phyloP scores from a whole-genome alignment of 148 eudicot genomes.

The Heliosperma pusillum region DNA sequence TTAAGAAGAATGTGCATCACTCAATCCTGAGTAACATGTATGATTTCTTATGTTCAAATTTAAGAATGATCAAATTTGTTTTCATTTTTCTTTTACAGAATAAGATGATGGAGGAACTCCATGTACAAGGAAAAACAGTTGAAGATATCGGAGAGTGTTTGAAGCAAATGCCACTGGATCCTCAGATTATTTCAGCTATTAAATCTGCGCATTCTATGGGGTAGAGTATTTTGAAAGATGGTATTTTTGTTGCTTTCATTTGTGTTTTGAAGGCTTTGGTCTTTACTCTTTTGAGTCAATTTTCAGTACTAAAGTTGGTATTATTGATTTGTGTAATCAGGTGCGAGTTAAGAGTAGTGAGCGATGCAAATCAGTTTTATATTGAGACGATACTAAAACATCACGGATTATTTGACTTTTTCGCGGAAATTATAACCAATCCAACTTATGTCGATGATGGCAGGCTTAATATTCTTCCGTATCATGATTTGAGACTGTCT shows the following conservation, averaged over 20 bases:
- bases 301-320: not conserved
- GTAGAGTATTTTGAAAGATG: slow-evolving; percentile 31
- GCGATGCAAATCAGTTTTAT: slow-evolving; percentile 79
- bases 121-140: slow-evolving; percentile 54
- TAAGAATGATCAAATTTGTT: slow-evolving; percentile 3
- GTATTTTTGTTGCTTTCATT: not conserved
- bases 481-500: slow-evolving; percentile 41
- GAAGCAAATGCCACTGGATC: slow-evolving; percentile 54
- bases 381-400: slow-evolving; percentile 66
- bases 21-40: not conserved
- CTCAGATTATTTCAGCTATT: slow-evolving; percentile 50
- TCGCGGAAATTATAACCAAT: slow-evolving; percentile 65
- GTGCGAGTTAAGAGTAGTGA: slow-evolving; percentile 73
- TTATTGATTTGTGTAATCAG: slow-evolving; percentile 33
- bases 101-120: slow-evolving; percentile 78
- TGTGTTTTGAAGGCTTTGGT: not conserved
- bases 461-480: slow-evolving; percentile 68
- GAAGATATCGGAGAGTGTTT: slow-evolving; percentile 71
- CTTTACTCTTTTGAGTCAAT: not conserved
- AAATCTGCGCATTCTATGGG: slow-evolving; percentile 62
- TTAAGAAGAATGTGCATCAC: too few species aligned
- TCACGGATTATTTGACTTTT: slow-evolving; percentile 48
- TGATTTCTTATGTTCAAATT: not conserved
- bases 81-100: slow-evolving; percentile 36
- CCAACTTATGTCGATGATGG: slow-evolving; percentile 52